A percentile compares a stretch with the other conserved stretches of the same genome.
Evolutionary conservation across 768 basidiomycete species (phyloP).

Genomic region (Pholiota molesta): DNA sequence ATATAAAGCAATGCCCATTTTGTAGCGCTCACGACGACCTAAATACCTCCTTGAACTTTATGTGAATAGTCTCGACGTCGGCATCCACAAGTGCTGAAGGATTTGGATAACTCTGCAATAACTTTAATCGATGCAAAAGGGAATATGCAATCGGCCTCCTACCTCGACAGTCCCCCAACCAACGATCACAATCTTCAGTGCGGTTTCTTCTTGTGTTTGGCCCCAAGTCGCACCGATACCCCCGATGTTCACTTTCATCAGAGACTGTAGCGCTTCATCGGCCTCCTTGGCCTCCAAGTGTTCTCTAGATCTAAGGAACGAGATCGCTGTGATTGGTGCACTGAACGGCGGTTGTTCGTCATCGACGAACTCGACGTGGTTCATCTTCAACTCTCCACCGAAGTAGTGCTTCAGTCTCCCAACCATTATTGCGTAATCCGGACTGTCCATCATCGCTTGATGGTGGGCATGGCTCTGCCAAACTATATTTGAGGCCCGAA

Average conservation of each 20-base stretch:
- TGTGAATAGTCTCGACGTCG: not conserved
- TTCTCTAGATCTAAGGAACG: constrained; percentile 12
- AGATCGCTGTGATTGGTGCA: constrained; percentile 16
- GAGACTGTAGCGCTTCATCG: not conserved
- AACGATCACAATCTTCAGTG: constrained; percentile 7
- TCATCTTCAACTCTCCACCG: constrained; percentile 16
- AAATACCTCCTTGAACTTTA: constrained; percentile 2
- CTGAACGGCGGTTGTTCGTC: constrained; percentile 14
- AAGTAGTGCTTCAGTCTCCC: constrained; percentile 15
- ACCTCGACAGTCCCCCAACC: constrained; percentile 18
- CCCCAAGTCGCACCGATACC: constrained; percentile 14
- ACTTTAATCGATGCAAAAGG: not conserved
- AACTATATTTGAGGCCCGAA: constrained; percentile 5
- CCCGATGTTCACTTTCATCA: not conserved
- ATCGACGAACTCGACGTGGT: constrained; percentile 21
- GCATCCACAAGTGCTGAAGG: not conserved
- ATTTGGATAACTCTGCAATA: not conserved
- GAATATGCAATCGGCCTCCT: not conserved
- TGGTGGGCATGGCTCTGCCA: constrained; percentile 21
- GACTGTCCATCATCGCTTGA: constrained; percentile 17
- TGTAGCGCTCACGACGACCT: not conserved
- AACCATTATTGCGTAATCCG: constrained; percentile 17
- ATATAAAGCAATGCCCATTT: not conserved
- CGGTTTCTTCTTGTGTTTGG: constrained; percentile 8
- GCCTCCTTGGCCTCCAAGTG: not conserved